Base-by-base conservation (phyloP, 441 rosid genomes). In the Hypseocharis bilobata region DNA sequence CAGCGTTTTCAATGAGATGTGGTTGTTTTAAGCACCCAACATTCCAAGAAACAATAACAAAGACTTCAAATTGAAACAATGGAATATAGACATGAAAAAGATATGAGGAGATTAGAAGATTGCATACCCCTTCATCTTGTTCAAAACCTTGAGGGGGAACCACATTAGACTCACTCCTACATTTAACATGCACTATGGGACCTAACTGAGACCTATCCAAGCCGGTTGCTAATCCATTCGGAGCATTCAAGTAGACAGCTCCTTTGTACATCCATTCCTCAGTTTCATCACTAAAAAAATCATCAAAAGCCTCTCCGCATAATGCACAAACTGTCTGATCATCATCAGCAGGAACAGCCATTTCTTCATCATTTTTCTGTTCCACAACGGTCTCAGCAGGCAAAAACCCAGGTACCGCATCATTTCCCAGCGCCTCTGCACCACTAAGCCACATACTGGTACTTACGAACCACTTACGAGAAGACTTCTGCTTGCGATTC, bases 401-500 rank as follows among this genome's bases (percentile, higher is more conserved):
- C 73, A 91, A 81, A 79, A 94, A 94, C 13, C 98, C 94, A 61
- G 98, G 98, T 67, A 80, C 92, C 67, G 96, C 84, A 49, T 89
- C 96, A 71, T 84, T 77, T 72, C 98, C 98, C 79, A 94, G 74
- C 69, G 99, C 92, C 79, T 91, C 98, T 0, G 98, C 96, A 44
- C 99, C 98, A 78, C 94, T 88, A 62, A 94, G 99, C 98, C 98
- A 94, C 98, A 94, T 91, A 72, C 81, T 83, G 34, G 80, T 75
- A 80, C 91, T 85, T 42, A 94, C 99, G 84, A 94, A 94, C 98
- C 95, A 88, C 82, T 89, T 94, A 59, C 98, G 88, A 36, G 96
- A 89, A 74, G 92, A 80, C 8, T 86, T 94, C 82, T 94, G 98
- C 82, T 89, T 90, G 60, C 89, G 96, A 70, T 75, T 91, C 82